Evolutionary conservation across 2,329 filamentous ascomycete species (phyloP).

Genomic region (Aspergillus pseudotamarii): DNA sequence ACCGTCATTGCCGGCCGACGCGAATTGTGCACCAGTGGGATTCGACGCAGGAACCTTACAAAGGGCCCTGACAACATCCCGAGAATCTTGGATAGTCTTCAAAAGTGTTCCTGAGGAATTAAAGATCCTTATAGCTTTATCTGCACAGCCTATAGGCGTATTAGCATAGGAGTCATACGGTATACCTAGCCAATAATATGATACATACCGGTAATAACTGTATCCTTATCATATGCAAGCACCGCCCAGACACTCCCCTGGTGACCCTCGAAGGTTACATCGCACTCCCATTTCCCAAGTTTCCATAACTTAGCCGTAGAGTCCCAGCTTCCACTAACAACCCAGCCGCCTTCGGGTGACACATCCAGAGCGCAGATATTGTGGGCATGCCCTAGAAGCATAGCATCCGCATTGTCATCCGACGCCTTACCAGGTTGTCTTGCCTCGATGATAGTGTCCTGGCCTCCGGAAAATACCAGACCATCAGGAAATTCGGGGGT

Average conservation of each 20-base stretch:
- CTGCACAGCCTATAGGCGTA: slow-evolving; percentile 69
- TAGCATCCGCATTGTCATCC: slow-evolving; percentile 77
- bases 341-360: slow-evolving; percentile 68
- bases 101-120: slow-evolving; percentile 66
- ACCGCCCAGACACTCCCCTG: slow-evolving; percentile 89
- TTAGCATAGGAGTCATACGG: slow-evolving; percentile 19
- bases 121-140: slow-evolving; percentile 86
- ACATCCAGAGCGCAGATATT: slow-evolving; percentile 89
- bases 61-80: slow-evolving; percentile 85
- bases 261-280: slow-evolving; percentile 73
- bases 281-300: slow-evolving; percentile 80
- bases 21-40: slow-evolving; percentile 84
- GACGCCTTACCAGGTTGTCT: slow-evolving; percentile 69
- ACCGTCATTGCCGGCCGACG: slow-evolving; percentile 91
- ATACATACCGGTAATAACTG: slow-evolving; percentile 69
- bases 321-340: slow-evolving; percentile 96
- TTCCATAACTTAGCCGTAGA: slow-evolving; percentile 83
- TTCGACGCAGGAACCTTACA: slow-evolving; percentile 77
- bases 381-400: slow-evolving; percentile 81
- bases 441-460: slow-evolving; percentile 91
- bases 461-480: slow-evolving; percentile 82
- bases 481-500: slow-evolving; percentile 72
- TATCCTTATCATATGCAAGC: slow-evolving; percentile 75
- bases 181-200: not conserved
- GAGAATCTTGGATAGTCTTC: slow-evolving; percentile 68